phyloP scores from a whole-genome alignment of 2,329 filamentous ascomycete genomes.

The Alternaria atra region DNA sequence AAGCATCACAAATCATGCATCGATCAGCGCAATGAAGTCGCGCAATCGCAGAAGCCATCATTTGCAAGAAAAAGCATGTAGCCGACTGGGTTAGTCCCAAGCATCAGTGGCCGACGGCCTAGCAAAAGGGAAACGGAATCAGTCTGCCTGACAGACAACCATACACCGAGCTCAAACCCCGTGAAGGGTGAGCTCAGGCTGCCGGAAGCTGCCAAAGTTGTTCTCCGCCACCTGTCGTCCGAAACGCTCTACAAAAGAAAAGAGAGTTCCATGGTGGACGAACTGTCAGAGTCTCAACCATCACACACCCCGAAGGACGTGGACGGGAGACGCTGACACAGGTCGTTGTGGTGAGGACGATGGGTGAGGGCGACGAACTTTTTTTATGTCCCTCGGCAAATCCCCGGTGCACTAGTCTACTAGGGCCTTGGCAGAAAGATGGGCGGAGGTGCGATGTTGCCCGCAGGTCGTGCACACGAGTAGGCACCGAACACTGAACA shows the following conservation, averaged over 20 bases:
- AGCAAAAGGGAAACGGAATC: slow-evolving; percentile 73
- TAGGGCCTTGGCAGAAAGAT: slow-evolving; percentile 31
- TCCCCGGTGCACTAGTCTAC: slow-evolving; percentile 24
- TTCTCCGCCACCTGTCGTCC: slow-evolving; percentile 93
- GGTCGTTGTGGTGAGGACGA: slow-evolving; percentile 68
- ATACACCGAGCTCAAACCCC: slow-evolving; percentile 51
- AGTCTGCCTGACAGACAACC: slow-evolving; percentile 47
- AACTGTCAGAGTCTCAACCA: slow-evolving; percentile 84
- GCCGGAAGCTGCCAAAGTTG: slow-evolving; percentile 65
- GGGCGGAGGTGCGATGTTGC: slow-evolving; percentile 12
- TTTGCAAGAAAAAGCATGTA: slow-evolving; percentile 63
- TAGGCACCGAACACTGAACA: background rate
- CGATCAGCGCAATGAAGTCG: background rate
- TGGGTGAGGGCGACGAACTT: slow-evolving; percentile 30
- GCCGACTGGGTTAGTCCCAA: slow-evolving; percentile 84
- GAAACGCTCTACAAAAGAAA: slow-evolving; percentile 71
- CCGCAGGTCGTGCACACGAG: slow-evolving; percentile 5
- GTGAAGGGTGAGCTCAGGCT: slow-evolving; percentile 59
- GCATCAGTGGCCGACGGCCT: slow-evolving; percentile 91
- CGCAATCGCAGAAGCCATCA: background rate
- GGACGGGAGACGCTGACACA: slow-evolving; percentile 84
- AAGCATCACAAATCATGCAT: background rate
- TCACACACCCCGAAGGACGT: slow-evolving; percentile 61
- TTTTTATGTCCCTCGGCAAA: slow-evolving; percentile 38
- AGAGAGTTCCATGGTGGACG: slow-evolving; percentile 84